Base-by-base conservation (phyloP, 129 eudicot species). In the Flaveria brownii region DNA sequence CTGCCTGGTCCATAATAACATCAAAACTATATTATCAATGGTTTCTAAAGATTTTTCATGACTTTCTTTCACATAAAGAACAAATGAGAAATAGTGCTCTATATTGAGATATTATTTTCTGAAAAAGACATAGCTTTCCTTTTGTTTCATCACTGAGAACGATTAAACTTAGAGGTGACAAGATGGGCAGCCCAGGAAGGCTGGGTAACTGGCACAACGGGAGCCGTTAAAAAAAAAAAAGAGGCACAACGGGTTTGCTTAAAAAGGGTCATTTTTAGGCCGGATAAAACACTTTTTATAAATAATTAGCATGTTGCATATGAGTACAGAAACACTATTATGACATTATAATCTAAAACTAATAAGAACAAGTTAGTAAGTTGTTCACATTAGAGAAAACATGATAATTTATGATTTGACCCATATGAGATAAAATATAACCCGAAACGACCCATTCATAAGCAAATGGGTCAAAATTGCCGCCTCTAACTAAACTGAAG, bases 1-100 rank as follows among this genome's bases (percentile, higher is more conserved):
- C 97, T 95, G 74, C 99, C 99, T 95, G 69, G 25, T 52, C 25
- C 13, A 65, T 64, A 71, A 73, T 9, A 47, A 45, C 30, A 67
- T 66, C 50, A 74, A 71, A 79, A 78, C 26, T 4, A 25, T 28
- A 55, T 33, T 9, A 66, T 80, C 9, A 65, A 79, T 13, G 25
- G 39, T 42, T 72, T 71, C 68, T 25, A n/a, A 36, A 14, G 49
- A 61, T 18, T 25, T 70, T 14, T 8, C 14, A 20, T n/a, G 65
- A 71, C 26, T 61, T 51, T 52, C 36, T 63, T 61, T 49, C 3
- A n/a, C 13, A 33, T 12, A 68, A 77, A 77, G 43, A 51, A 25
- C 39, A 68, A 77, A 68, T 43, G 50, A 67, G 70, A 14, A 56
- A 77, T 39, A 55, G 75, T 36, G 18, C 47, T 77, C 49, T 33